Evolutionary conservation across 202 grass and related monocot species (phyloP), one percentile per base, ranked within the genome.

Genomic region (Panicum virgatum): DNA sequence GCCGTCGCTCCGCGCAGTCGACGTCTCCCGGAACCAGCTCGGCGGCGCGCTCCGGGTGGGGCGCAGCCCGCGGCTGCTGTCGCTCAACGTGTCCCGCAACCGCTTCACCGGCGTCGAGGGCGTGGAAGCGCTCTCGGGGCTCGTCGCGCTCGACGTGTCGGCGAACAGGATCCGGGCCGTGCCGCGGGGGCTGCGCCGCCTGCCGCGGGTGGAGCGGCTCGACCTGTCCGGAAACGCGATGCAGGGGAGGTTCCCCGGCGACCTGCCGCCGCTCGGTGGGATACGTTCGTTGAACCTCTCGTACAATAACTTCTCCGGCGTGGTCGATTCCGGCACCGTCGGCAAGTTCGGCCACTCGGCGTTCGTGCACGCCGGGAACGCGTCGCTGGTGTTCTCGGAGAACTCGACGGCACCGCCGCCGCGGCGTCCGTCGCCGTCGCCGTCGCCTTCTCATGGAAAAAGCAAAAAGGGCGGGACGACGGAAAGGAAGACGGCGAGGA

Each of bases 31-130:
- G 25, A 99, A 99, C 81, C 91, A 84, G 69, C 72, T 99, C 16
- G 96, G 96, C 37, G 96, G 91, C 59, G 81, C 85, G 5, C 89
- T 99, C 69, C 83, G 96, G 10, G 62, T 98, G 1, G 65, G 23
- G 13, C 46, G 47, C 0, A 78, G 13, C 73, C 10, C 78, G 66
- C 59, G 23, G 12, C 85, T 88, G 2, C 18, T 1, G 27, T 76
- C 78, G 2, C 90, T 99, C 47, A 83, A 96, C 77, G 80, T 96
- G 12, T 96, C 96, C 19, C 89, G 73, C 29, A 99, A 99, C 87
- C 82, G 96, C 46, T 93, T 99, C 74, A 99, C 89, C 6, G 87
- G 62, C 84, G 89, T 79, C 1, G 47, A 70, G 0, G 91, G 89
- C 2, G 48, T 94, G 27, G 82, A 83, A 0, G 67, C 52, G 46